Evolutionary conservation across 78 protist genomes (phyloP).

Genomic region (Anaeramoeba flamelloides): DNA sequence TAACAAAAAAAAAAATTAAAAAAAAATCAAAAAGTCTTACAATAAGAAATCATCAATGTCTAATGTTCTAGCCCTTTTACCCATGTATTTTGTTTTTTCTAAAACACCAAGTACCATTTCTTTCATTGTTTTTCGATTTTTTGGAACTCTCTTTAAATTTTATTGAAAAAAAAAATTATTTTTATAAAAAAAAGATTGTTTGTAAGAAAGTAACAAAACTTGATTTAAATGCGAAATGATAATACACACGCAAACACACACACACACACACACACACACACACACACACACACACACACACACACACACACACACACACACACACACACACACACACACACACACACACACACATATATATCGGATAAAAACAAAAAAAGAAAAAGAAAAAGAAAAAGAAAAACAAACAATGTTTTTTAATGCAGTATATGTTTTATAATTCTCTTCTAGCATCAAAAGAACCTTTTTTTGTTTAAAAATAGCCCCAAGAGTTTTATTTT

Average conservation of each 20-base stretch:
- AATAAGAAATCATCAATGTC: neutral
- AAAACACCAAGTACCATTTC: neutral
- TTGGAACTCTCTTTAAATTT: neutral
- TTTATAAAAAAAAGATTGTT: neutral
- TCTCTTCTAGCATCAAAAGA: slow-evolving; percentile 47
- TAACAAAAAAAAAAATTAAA: neutral
- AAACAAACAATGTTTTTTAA: slow-evolving; percentile 24
- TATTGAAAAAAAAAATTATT: neutral
- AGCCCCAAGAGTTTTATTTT: slow-evolving; percentile 83
- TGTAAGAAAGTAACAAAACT: neutral
- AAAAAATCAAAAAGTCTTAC: neutral
- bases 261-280: no score
- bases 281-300: no score
- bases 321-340: no score
- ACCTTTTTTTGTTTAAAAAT: slow-evolving; percentile 46
- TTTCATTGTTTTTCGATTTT: neutral
- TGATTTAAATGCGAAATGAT: no score
- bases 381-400: no score
- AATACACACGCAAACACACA: no score
- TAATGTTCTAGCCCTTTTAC: neutral
- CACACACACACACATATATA: no score
- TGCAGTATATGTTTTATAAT: slow-evolving; percentile 56
- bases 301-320: no score
- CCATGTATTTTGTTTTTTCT: neutral
- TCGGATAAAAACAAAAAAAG: no score